Percentiles rank a stretch among this genome's conserved stretches.
These are phyloP conservation scores for Amanita pseudoporphyria DNA, from an alignment of 768 basidiomycete genomes.

Conservation along the genomic window DNA sequence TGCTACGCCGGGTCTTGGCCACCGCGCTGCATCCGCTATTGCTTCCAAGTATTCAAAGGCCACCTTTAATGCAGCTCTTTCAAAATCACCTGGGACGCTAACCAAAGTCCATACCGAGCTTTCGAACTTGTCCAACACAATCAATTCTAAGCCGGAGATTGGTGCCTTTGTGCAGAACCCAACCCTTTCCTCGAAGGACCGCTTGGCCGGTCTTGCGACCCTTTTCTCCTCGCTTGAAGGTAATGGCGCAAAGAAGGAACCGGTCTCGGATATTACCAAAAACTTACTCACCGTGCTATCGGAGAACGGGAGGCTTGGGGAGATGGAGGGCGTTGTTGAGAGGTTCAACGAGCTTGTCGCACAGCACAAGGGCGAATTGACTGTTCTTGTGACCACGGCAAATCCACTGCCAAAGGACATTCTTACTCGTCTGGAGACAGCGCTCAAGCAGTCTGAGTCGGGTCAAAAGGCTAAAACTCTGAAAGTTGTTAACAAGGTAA, in stretches of 20 bases:
- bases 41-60: slow-evolving; percentile 82
- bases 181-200: slow-evolving; percentile 76
- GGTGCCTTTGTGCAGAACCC: slow-evolving; percentile 79
- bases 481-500: slow-evolving; percentile 87
- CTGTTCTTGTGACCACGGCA: slow-evolving; percentile 87
- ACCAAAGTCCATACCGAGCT: slow-evolving; percentile 84
- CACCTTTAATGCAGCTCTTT: slow-evolving; percentile 69
- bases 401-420: slow-evolving; percentile 69
- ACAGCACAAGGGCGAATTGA: slow-evolving; percentile 87
- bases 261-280: slow-evolving; percentile 80
- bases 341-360: slow-evolving; percentile 87
- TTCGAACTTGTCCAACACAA: slow-evolving; percentile 52
- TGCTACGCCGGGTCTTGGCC: slow-evolving; percentile 41
- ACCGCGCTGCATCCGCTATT: slow-evolving; percentile 68
- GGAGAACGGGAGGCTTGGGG: slow-evolving; percentile 85
- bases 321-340: slow-evolving; percentile 79
- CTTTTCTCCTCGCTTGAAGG: slow-evolving; percentile 64
- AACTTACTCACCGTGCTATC: slow-evolving; percentile 86
- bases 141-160: slow-evolving; percentile 58
- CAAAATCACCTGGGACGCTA: slow-evolving; percentile 76
- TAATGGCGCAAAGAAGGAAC: slow-evolving; percentile 54
- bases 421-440: slow-evolving; percentile 68
- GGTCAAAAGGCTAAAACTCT: slow-evolving; percentile 82
- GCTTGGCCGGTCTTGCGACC: slow-evolving; percentile 52
- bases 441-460: slow-evolving; percentile 78